Evolutionary conservation across 345 rosid species (phyloP), one percentile per base, ranked within the genome.

Genomic region (Pelargonium nanum): DNA sequence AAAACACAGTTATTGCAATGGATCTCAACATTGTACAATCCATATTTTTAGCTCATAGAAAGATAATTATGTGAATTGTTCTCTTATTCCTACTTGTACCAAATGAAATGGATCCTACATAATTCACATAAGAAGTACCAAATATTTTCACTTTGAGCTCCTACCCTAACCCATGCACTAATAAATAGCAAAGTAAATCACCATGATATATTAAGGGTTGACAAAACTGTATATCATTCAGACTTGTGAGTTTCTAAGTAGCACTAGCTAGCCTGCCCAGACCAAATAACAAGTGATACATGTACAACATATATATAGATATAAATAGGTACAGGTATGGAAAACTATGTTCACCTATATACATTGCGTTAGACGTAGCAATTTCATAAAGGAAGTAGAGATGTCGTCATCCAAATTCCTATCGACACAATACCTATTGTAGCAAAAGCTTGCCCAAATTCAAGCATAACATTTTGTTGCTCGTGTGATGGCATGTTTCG

Each of bases 331-430:
- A 8, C 34, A 3, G 8, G 58, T 25, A 28, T 62, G 30, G 15
- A 68, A 59, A 32, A 62, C 67, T 68, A 48, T 53, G 51, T 55
- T 60, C 63, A 53, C 62, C 26, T 75, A 75, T 74, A 60, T 69
- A 74, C 77, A 70, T 10, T 22, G 21, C 44, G 12, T 20, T 17
- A 16, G 53, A 65, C 40, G 30, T 52, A 64, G 60, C 26, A 52
- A 34, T 55, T 65, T 77, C 74, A 78, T 22, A 70, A 66, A 56
- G 75, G 74, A 24, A 88, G 80, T 71, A 61, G 71, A 64, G 86
- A 82, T 34, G 86, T 64, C 80, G 86, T 64, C 80, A 85, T 74
- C 98, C 98, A 92, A 76, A 89, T 78, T 59, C 91, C 96, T 4
- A 83, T 76, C 0, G 83, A 72, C 51, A 89, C 96, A 50, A 83